phyloP scores from a whole-genome alignment of 1,139 yeast genomes.

The Kurtzmaniella quercitrusa region DNA sequence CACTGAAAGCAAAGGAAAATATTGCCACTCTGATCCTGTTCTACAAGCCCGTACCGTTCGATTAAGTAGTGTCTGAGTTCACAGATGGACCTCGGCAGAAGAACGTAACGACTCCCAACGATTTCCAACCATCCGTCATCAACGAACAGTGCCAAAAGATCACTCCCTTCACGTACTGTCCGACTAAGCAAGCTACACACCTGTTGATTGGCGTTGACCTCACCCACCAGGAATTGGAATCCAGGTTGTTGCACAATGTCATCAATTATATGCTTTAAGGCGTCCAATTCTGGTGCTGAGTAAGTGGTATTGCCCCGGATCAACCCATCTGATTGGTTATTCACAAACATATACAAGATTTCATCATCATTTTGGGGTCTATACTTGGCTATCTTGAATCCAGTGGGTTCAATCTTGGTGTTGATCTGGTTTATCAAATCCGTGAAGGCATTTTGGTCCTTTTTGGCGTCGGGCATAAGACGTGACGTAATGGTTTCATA shows the following conservation, averaged over 20 bases:
- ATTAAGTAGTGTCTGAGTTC: constrained; percentile 46
- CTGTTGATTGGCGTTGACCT: constrained; percentile 25
- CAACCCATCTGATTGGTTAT: constrained; percentile 36
- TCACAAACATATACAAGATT: constrained; percentile 36
- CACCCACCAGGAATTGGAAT: constrained; percentile 24
- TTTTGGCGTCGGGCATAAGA: neutral
- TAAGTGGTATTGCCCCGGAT: constrained; percentile 40
- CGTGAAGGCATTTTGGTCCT: constrained; percentile 12
- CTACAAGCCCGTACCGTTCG: constrained; percentile 35
- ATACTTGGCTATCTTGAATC: constrained; percentile 41
- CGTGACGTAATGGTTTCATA: neutral
- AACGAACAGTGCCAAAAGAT: constrained; percentile 35
- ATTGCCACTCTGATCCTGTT: constrained; percentile 24
- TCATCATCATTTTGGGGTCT: constrained; percentile 34
- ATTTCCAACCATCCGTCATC: constrained; percentile 52
- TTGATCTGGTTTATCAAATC: constrained; percentile 36
- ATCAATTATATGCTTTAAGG: constrained; percentile 48
- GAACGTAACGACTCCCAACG: constrained; percentile 24
- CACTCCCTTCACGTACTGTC: constrained; percentile 28
- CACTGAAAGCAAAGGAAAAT: constrained; percentile 50
- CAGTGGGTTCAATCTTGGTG: constrained; percentile 31
- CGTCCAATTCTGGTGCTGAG: constrained; percentile 44
- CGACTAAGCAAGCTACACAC: constrained; percentile 20
- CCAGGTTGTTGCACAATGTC: constrained; percentile 30
- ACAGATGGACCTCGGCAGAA: constrained; percentile 39